Evolutionary conservation across 2,329 filamentous ascomycete genomes (phyloP).

Genomic region (Trichoderma simmonsii): DNA sequence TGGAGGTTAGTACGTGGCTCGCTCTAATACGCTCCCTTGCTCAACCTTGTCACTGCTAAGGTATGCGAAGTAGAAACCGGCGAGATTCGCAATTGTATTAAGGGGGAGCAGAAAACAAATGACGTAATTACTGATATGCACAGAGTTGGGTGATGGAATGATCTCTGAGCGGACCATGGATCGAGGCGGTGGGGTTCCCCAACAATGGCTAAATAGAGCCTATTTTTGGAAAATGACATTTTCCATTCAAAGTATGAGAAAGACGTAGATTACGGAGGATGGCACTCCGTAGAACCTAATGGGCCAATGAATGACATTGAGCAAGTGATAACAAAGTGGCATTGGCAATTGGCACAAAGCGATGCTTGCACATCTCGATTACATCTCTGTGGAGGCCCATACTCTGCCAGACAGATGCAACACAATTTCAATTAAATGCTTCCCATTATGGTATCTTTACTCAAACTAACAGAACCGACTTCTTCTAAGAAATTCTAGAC

Average conservation of each 20-base stretch:
- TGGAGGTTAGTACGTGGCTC: neutral
- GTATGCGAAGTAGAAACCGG: neutral
- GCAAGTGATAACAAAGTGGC: neutral
- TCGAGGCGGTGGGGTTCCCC: neutral
- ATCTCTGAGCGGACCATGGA: neutral
- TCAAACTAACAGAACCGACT: neutral
- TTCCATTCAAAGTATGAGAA: neutral
- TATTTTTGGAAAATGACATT: neutral
- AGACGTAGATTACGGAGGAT: neutral
- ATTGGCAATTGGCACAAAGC: neutral
- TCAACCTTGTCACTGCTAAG: neutral
- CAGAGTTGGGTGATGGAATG: neutral
- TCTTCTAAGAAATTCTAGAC: neutral
- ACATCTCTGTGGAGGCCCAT: neutral
- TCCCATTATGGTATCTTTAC: neutral
- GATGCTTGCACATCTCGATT: neutral
- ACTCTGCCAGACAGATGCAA: neutral
- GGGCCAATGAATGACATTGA: neutral
- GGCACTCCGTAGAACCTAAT: neutral
- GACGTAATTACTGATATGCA: neutral
- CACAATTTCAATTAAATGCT: neutral
- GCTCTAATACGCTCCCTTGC: neutral
- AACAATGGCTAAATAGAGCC: neutral
- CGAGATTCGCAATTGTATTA: neutral
- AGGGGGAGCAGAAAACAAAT: neutral